A percentile compares a stretch with the other conserved stretches of the same genome.
phyloP scores from a whole-genome alignment of 2,329 filamentous ascomycete species.

The Fusarium zealandicum region DNA sequence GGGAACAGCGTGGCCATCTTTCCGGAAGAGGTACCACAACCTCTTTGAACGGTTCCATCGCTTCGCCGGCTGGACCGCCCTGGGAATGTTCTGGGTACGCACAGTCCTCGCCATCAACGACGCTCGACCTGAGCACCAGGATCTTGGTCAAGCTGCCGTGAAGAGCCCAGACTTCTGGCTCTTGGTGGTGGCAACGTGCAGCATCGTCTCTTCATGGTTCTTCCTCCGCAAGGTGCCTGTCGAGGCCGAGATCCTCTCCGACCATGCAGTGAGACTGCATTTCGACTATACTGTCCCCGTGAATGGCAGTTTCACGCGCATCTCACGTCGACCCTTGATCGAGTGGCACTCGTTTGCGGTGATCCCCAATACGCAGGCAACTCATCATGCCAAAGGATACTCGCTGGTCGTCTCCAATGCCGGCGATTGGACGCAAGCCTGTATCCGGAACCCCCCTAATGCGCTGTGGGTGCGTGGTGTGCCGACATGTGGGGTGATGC shows the following conservation, averaged over 20 bases:
- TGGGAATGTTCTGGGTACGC: conserved; percentile 71
- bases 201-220: conserved; percentile 76
- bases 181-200: conserved; percentile 66
- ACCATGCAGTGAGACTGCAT: conserved; percentile 75
- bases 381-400: conserved; percentile 56
- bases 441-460: conserved; percentile 67
- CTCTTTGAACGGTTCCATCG: conserved; percentile 75
- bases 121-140: conserved; percentile 44
- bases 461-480: conserved; percentile 73
- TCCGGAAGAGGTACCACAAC: conserved; percentile 71
- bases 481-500: conserved; percentile 71
- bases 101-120: conserved; percentile 62
- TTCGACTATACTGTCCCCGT: conserved; percentile 69
- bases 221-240: conserved; percentile 73
- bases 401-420: conserved; percentile 75
- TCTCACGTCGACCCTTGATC: conserved; percentile 67
- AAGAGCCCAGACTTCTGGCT: conserved; percentile 68
- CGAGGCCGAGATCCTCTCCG: conserved; percentile 70
- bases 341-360: conserved; percentile 83
- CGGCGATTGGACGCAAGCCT: conserved; percentile 74
- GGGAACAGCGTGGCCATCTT: conserved; percentile 66
- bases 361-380: conserved; percentile 63
- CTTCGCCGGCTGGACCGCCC: conserved; percentile 74
- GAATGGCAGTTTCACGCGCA: conserved; percentile 55
- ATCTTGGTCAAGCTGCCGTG: conserved; percentile 49